These are phyloP conservation scores for Candida anglica DNA, from an alignment of 805 yeast species.

Conservation along the genomic window DNA sequence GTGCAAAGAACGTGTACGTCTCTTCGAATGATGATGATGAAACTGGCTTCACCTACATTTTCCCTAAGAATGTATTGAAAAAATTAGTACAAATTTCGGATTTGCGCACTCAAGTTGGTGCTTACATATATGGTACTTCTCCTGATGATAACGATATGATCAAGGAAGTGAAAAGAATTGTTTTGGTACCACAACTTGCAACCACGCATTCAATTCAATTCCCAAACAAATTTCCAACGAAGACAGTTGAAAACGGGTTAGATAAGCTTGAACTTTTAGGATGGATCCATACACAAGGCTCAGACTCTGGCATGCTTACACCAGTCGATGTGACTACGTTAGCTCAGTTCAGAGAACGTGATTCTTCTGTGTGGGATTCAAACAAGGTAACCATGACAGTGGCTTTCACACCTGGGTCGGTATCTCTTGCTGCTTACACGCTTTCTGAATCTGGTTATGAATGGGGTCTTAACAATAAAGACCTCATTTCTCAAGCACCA, in stretches of 20 bases:
- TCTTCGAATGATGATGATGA: slow-evolving; percentile 56
- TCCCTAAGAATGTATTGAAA: slow-evolving; percentile 78
- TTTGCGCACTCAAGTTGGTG: slow-evolving; percentile 77
- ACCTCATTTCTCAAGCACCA: slow-evolving; percentile 52
- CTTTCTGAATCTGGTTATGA: slow-evolving; percentile 60
- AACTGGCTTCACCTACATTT: slow-evolving; percentile 60
- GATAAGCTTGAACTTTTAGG: slow-evolving; percentile 73
- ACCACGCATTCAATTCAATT: slow-evolving; percentile 61
- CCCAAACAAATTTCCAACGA: slow-evolving; percentile 42
- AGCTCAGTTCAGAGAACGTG: slow-evolving; percentile 34
- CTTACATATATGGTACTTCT: slow-evolving; percentile 72
- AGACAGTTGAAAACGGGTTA: slow-evolving; percentile 29
- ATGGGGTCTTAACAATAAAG: slow-evolving; percentile 74
- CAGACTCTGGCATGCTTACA: slow-evolving; percentile 54
- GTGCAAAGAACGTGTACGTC: slow-evolving; percentile 68
- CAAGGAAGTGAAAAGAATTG: slow-evolving; percentile 74
- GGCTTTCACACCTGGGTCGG: slow-evolving; percentile 78
- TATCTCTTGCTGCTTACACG: slow-evolving; percentile 65
- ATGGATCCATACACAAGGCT: slow-evolving; percentile 88
- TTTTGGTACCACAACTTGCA: slow-evolving; percentile 86
- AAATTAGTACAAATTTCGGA: slow-evolving; percentile 81
- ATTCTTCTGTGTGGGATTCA: slow-evolving; percentile 33
- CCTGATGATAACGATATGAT: slow-evolving; percentile 69
- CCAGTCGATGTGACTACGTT: slow-evolving; percentile 70
- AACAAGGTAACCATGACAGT: slow-evolving; percentile 56